These are phyloP conservation scores for Sporothrix schenckii DNA, from an alignment of 2,329 filamentous ascomycete genomes.

Conservation along the genomic window DNA sequence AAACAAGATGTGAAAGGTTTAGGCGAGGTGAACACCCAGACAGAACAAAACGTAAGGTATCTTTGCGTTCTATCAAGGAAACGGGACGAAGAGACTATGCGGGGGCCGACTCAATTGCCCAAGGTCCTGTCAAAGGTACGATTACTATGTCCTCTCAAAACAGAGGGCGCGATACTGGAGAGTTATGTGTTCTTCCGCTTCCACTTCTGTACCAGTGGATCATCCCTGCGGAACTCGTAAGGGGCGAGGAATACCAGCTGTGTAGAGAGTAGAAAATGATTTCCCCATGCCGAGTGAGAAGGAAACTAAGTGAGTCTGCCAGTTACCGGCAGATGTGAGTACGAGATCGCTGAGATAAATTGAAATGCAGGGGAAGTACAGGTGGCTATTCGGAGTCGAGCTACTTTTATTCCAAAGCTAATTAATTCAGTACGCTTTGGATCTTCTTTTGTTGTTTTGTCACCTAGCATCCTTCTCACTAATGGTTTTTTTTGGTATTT, in stretches of 20 bases:
- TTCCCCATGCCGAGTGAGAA: background rate
- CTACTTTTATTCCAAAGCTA: background rate
- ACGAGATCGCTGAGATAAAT: background rate
- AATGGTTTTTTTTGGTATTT: too few relatives aligned
- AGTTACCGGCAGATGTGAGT: constrained; percentile 6
- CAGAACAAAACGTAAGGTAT: background rate
- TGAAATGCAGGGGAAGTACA: background rate
- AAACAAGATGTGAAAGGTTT: constrained; percentile 5
- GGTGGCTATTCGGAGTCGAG: background rate
- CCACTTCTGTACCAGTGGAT: background rate
- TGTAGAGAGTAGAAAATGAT: background rate
- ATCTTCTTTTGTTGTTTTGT: background rate
- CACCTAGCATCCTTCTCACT: background rate
- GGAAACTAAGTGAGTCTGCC: background rate
- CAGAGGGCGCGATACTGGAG: background rate
- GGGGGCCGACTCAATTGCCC: background rate
- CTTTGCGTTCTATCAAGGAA: background rate
- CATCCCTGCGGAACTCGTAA: too few relatives aligned
- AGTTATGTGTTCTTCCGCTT: background rate
- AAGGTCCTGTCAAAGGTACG: background rate
- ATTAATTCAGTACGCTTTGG: background rate
- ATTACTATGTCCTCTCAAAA: background rate
- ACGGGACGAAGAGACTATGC: background rate
- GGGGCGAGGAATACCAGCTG: too few relatives aligned
- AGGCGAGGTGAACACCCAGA: background rate